Evolutionary conservation across 2,329 filamentous ascomycete species (phyloP), one percentile per base, ranked within the genome.

Genomic region (Pseudogymnoascus sp.): DNA sequence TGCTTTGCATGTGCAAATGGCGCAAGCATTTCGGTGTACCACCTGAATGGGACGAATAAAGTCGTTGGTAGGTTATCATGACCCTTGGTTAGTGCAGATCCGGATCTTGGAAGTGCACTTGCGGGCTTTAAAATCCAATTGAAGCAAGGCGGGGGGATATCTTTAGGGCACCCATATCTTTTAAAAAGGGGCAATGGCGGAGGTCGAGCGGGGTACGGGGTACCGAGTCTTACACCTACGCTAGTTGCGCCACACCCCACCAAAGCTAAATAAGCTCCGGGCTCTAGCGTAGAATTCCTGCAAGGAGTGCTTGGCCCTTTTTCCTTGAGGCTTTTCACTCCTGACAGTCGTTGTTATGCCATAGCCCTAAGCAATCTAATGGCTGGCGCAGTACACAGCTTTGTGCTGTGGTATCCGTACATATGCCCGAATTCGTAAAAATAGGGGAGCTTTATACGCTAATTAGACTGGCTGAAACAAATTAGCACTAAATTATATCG

Each of bases 1-100:
- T 68, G 10, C 65, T 64, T 63, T 67, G 67, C 59, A 69, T 68
- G 14, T 53, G 47, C 8, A 28, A 53, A 53, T 16, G 25, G 47
- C 4, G 25, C 12, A n/a, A 47, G 42, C 21, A 47, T 25, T 14
- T 53, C 47, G 47, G 47, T 16, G 5, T 14, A 53, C 25, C 8
- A 21, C 23, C 31, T 31, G 47, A 31, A 53, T 50, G 44, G 7
- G 21, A 50, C 4, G 23, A 44, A 21, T 44, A 4, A 50, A 25
- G 23, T 50, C 21, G 14, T 50, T 50, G 21, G 5, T 31, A 31
- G 25, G 23, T 53, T 14, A 31, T 25, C 23, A 53, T 25, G 3
- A 53, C 31, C 25, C 25, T 53, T 53, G 23, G 8, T 53, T 31
- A 31, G 47, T 53, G 16, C 14, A 53, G 14, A 4, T 50, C 44